Percentiles rank a stretch among this genome's conserved stretches.
Evolutionary conservation across 176 grass and related monocot genomes (phyloP).

Genomic region (Paspalum vaginatum): DNA sequence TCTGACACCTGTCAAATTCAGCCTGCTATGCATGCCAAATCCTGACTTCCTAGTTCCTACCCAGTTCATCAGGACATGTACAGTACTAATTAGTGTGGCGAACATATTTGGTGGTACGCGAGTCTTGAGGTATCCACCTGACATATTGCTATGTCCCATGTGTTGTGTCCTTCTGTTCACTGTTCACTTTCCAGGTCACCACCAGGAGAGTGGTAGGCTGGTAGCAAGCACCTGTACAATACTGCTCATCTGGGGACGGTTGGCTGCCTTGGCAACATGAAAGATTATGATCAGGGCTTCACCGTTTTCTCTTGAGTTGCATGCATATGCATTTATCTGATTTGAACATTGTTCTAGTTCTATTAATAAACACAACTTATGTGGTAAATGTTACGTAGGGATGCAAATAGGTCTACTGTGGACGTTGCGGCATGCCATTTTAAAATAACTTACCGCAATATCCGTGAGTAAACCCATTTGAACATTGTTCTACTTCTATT

Average conservation of each 20-base stretch:
- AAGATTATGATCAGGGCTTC: too few relatives aligned
- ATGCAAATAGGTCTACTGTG: too few relatives aligned
- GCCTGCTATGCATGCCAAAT: not conserved
- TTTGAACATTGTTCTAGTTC: too few relatives aligned
- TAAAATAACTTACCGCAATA: too few relatives aligned
- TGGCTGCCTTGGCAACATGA: too few relatives aligned
- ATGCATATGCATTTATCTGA: too few relatives aligned
- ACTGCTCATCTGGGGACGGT: not conserved
- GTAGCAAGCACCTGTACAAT: not conserved
- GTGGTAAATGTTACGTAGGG: too few relatives aligned
- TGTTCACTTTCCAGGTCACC: conserved; percentile 3
- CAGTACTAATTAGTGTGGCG: not conserved
- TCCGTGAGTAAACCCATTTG: too few relatives aligned
- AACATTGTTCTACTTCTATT: too few relatives aligned
- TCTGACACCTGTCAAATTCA: not conserved
- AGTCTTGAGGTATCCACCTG: not conserved
- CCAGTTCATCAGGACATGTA: not conserved
- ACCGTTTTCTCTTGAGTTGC: too few relatives aligned
- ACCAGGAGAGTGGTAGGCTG: not conserved
- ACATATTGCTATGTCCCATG: not conserved
- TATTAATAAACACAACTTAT: too few relatives aligned
- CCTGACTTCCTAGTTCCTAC: not conserved
- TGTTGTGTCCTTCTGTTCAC: not conserved
- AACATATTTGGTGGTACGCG: not conserved
- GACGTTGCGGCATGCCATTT: too few relatives aligned